Conservation (phyloP, 306 rosid species). For the Casuarina cunninghamiana region DNA sequence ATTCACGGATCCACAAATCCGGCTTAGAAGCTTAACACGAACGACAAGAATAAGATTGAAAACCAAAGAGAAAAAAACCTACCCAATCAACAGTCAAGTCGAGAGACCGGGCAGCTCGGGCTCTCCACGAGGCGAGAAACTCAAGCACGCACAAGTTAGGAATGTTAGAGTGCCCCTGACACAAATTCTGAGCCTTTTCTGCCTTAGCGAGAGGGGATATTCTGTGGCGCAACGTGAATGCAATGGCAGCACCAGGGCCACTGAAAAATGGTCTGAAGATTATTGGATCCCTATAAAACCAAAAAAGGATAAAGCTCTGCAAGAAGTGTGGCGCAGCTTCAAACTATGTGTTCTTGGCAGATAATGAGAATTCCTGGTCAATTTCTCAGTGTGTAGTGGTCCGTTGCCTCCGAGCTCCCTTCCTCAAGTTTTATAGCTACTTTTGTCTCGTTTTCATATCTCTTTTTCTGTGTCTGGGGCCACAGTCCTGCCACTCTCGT, state of each 20-base stretch:
- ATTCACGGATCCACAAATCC: slow-evolving; percentile 16
- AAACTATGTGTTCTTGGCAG: slow-evolving; percentile 29
- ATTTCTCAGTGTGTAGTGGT: slow-evolving; percentile 38
- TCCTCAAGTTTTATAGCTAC: background rate
- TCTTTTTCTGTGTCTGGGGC: background rate
- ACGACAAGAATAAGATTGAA: background rate
- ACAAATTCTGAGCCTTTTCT: background rate
- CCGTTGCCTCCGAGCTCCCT: slow-evolving; percentile 6
- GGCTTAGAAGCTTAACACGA: slow-evolving; percentile 17
- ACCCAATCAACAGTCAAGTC: background rate
- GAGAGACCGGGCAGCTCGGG: background rate
- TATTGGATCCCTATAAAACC: slow-evolving; percentile 22
- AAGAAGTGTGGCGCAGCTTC: slow-evolving; percentile 77
- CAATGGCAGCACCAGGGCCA: slow-evolving; percentile 66
- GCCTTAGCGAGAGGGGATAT: background rate
- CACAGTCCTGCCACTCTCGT: background rate
- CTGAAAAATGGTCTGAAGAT: slow-evolving; percentile 65
- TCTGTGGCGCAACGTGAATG: slow-evolving; percentile 30
- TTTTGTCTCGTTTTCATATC: background rate
- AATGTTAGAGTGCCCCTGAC: slow-evolving; percentile 34
- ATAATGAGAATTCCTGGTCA: slow-evolving; percentile 40
- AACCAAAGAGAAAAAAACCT: background rate
- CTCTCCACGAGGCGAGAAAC: background rate
- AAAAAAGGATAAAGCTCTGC: slow-evolving; percentile 58
- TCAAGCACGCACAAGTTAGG: slow-evolving; percentile 7